Evolutionary conservation across 768 basidiomycete genomes (phyloP).

Genomic region (Rhodocollybia butyracea): DNA sequence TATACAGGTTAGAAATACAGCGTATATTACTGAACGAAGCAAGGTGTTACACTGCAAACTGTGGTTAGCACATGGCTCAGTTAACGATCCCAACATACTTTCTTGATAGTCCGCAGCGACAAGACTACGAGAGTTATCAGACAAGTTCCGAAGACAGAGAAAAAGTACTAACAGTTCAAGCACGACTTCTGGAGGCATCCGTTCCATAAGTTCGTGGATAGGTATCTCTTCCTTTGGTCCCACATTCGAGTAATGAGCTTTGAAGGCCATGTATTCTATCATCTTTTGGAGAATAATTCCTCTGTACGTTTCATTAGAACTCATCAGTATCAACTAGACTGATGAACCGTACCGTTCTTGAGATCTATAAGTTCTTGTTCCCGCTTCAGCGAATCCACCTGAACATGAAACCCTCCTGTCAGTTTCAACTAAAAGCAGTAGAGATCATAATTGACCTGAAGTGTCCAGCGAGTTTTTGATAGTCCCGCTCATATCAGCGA

Average conservation of each 20-base stretch:
- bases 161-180: slow-evolving; percentile 75
- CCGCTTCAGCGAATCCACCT: slow-evolving; percentile 77
- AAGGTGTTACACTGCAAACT: not conserved
- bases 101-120: slow-evolving; percentile 68
- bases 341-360: slow-evolving; percentile 54
- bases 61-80: not conserved
- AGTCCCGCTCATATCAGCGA: slow-evolving; percentile 77
- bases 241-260: slow-evolving; percentile 69
- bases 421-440: not conserved
- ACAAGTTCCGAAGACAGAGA: not conserved
- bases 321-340: not conserved
- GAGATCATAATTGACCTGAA: slow-evolving; percentile 44
- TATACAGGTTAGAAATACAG: too few relatives aligned
- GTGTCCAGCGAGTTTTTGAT: slow-evolving; percentile 78
- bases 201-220: slow-evolving; percentile 70
- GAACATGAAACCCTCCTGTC: slow-evolving; percentile 7
- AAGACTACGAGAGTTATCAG: slow-evolving; percentile 31
- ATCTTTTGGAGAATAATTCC: slow-evolving; percentile 82
- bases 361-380: slow-evolving; percentile 58
- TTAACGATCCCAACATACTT: slow-evolving; percentile 30
- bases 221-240: slow-evolving; percentile 78
- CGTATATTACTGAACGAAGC: too few relatives aligned
- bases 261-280: slow-evolving; percentile 87
- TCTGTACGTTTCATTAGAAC: slow-evolving; percentile 25
- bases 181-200: slow-evolving; percentile 83